phyloP scores from a whole-genome alignment of 2,329 filamentous ascomycete species.

The Ceratocystiopsis sp. region DNA sequence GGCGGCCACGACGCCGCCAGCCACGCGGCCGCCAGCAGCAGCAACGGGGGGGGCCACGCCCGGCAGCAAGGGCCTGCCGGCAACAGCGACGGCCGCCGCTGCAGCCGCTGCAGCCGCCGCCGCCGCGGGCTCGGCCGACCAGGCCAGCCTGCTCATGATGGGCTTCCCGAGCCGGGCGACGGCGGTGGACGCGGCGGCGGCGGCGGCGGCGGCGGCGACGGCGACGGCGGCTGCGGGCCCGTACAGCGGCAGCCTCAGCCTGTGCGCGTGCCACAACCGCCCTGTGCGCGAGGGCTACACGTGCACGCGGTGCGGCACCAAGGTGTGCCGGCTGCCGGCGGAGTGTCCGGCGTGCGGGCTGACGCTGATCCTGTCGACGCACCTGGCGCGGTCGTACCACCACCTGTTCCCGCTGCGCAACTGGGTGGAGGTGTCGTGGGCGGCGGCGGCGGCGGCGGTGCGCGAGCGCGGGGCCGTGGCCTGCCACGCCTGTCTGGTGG shows the following conservation, averaged over 20 bases:
- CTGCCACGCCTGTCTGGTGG: constrained; percentile 62
- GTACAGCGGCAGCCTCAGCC: constrained; percentile 39
- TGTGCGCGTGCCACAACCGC: constrained; percentile 82
- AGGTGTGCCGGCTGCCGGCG: constrained; percentile 77
- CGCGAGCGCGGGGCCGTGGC: constrained; percentile 19
- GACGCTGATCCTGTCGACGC: constrained; percentile 85
- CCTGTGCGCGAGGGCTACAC: constrained; percentile 72
- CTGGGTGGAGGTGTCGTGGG: constrained; percentile 83
- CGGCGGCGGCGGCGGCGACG: background rate
- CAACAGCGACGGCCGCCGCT: no score
- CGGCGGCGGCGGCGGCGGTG: constrained; percentile 39
- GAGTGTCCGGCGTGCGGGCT: constrained; percentile 85
- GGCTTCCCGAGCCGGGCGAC: constrained; percentile 83
- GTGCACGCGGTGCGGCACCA: constrained; percentile 74
- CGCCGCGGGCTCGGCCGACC: background rate
- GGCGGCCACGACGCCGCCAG: constrained; percentile 73
- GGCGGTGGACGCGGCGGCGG: constrained; percentile 41
- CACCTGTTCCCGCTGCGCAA: constrained; percentile 81
- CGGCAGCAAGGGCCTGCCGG: constrained; percentile 32
- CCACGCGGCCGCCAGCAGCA: constrained; percentile 34
- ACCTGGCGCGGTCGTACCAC: constrained; percentile 83
- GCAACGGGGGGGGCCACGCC: no score
- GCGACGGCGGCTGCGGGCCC: no score
- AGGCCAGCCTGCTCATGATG: constrained; percentile 74
- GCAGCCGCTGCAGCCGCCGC: background rate